Percentiles rank a stretch among this genome's conserved stretches.
phyloP scores from a whole-genome alignment of 495 filamentous ascomycete genomes.

The Margaritispora aquatica region DNA sequence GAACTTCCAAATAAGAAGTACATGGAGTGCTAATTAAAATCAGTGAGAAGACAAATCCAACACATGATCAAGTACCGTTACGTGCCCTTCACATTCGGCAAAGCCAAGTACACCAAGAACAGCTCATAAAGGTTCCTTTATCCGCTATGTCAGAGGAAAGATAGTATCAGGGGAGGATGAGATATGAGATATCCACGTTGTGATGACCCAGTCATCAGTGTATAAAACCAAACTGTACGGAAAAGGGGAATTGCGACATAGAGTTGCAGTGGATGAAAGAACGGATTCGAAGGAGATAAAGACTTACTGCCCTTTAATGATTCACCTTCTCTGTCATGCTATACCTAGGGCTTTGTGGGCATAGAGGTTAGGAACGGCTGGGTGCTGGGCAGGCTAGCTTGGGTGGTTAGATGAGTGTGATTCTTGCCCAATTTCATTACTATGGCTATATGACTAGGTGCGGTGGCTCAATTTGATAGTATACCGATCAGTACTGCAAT shows the following conservation, averaged over 20 bases:
- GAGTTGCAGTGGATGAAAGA: conserved; percentile 3
- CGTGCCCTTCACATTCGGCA: conserved; percentile 90
- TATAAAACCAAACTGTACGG: conserved; percentile 13
- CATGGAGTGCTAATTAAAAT: conserved; percentile 1
- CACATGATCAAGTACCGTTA: conserved; percentile 99
- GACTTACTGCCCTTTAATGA: conserved; percentile 20
- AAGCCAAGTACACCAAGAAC: conserved; percentile 68
- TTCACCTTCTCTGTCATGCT: conserved; percentile 9
- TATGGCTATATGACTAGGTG: no score
- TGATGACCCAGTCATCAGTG: conserved; percentile 3
- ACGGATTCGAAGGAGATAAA: conserved; percentile 5
- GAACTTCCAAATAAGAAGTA: neutral
- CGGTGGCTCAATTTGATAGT: no score
- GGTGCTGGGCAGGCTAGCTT: neutral
- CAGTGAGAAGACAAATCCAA: conserved; percentile 98
- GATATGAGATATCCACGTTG: conserved; percentile 2
- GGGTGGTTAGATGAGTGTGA: neutral
- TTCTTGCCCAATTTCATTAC: conserved; percentile 9
- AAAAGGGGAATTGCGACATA: neutral
- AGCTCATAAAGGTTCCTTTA: conserved; percentile 27
- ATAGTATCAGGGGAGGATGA: neutral
- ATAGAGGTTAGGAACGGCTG: conserved; percentile 15
- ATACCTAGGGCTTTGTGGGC: conserved; percentile 14
- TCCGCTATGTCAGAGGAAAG: neutral
- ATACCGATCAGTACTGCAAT: no score